phyloP scores from a whole-genome alignment of 129 eudicot genomes.

The Artemisia argyi region DNA sequence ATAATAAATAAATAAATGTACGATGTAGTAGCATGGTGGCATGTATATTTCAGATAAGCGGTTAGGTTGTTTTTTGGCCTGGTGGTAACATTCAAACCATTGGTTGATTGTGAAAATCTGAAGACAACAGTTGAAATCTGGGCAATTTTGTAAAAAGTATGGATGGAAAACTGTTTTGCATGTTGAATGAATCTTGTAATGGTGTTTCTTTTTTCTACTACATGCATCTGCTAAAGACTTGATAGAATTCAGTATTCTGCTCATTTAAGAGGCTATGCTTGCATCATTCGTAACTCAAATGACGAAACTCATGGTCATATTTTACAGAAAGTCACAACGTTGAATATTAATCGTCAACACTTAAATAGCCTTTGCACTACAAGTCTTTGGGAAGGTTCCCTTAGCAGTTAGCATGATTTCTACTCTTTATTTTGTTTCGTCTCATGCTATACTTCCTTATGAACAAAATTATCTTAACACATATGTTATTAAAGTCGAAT shows the following conservation, averaged over 20 bases:
- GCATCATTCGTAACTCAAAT: constrained; percentile 14
- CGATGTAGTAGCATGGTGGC: neutral
- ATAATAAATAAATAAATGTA: neutral
- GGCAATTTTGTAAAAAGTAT: neutral
- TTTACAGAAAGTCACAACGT: no score
- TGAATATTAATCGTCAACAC: neutral
- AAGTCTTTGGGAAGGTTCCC: neutral
- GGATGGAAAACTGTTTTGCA: constrained; percentile 1
- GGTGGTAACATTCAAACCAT: neutral
- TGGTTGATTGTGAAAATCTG: constrained; percentile 8
- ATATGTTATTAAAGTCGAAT: neutral
- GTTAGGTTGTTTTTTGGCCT: neutral
- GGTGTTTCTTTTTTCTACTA: constrained; percentile 2
- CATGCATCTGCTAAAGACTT: constrained; percentile 16
- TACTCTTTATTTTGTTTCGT: neutral
- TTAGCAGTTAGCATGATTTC: constrained; percentile 8
- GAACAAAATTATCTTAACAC: neutral
- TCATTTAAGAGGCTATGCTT: neutral
- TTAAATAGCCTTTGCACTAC: neutral
- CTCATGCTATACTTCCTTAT: neutral
- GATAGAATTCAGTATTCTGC: neutral
- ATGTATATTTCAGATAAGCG: neutral
- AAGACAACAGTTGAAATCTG: neutral
- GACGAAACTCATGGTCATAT: neutral
- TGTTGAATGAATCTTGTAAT: neutral